A percentile compares a stretch with the other conserved stretches of the same genome.
Evolutionary conservation across 2,329 filamentous ascomycete species (phyloP).

Genomic region (Colletotrichum graminicola): DNA sequence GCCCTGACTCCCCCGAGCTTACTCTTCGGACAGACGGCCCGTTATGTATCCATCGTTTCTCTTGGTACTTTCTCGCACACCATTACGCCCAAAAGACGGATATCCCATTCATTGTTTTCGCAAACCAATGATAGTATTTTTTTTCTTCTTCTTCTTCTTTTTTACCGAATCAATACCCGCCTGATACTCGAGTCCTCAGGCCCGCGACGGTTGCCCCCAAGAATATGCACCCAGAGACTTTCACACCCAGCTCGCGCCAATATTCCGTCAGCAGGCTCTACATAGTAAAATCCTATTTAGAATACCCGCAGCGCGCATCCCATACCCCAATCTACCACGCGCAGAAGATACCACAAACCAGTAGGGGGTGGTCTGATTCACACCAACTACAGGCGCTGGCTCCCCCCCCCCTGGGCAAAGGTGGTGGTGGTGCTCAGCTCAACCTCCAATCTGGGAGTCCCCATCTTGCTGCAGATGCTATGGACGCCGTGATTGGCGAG

Average conservation of each 20-base stretch:
- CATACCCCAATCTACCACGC: neutral
- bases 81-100: neutral
- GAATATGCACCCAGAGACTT: neutral
- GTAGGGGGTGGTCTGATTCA: slow-evolving; percentile 13
- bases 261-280: neutral
- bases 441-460: slow-evolving; percentile 17
- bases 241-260: neutral
- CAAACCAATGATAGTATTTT: neutral
- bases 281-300: neutral
- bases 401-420: neutral
- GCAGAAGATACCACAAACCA: neutral
- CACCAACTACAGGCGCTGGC: neutral
- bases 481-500: slow-evolving; percentile 2
- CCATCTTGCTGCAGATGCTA: slow-evolving; percentile 15
- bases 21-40: neutral
- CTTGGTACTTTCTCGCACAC: neutral
- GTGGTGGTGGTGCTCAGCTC: slow-evolving; percentile 20
- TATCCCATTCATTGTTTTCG: neutral
- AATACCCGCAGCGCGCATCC: neutral
- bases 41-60: neutral
- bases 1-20: neutral
- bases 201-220: neutral
- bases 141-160: too few species aligned
- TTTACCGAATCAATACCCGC: neutral
- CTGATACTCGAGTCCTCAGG: neutral